Base-by-base conservation (phyloP, 202 grass and related monocot species). In the Elaeis oleifera region DNA sequence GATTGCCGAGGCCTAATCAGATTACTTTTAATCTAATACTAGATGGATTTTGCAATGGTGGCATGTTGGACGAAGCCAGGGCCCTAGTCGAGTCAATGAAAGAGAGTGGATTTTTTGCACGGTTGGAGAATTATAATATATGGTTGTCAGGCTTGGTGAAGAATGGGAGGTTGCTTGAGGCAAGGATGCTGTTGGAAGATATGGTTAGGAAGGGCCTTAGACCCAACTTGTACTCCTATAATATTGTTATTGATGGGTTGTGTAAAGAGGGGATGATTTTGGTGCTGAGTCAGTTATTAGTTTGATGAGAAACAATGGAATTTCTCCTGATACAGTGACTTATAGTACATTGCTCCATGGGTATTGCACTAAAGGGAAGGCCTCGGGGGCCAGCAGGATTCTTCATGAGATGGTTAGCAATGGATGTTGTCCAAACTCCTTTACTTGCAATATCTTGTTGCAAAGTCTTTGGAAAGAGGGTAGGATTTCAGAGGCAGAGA, bases 21-120 rank as follows among this genome's bases (percentile, higher is more conserved):
- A 80, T 85, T 53, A 97, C 88, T 1, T 97, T 92, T 39, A 82
- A 92, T 17, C n/a, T 92, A 49, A 97, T 97, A 72, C 66, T 97
- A 59, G 70, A 75, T 29, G 92, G 88, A 3, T 97, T 97, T 60
- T 97, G 92, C 48, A 86, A 81, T 58, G 79, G 76, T 19, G 72
- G 74, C 50, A 86, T 92, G 79, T 20, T 97, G 67, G 88, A 97
- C 0, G 85, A 97, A 82, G 84, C 84, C 18, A 76, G 76, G 65
- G 68, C 77, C 25, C 64, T 97, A 23, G 74, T 97, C 15, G 85
- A 85, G 23, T 81, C 79, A 18, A 97, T 97, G 92, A 89, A 89
- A 60, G 76, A 60, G 13, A 73, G 78, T 31, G 92, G 92, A 18
- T 89, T 79, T 76, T 80, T 97, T 59, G 76, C 73, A 74, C 83